Evolutionary conservation across 441 rosid genomes (phyloP), one percentile per base, ranked within the genome.

Genomic region (Erodium trifolium): DNA sequence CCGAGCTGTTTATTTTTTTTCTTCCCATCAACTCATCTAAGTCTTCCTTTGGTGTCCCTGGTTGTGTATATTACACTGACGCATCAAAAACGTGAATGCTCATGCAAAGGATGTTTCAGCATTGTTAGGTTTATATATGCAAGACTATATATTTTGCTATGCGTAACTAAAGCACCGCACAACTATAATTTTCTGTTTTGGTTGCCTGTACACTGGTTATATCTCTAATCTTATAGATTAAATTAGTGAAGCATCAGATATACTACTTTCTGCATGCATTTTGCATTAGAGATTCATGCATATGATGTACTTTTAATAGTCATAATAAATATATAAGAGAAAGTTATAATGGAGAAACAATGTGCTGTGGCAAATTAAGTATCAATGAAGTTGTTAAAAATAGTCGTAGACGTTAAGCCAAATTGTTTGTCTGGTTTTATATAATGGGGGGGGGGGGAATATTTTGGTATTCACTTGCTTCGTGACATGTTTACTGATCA

Each of bases 401-500:
- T 29, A 5, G 13, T 29, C 27, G 37, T n/a, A 35, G 49, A n/a
- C 37, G 16, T 16, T 65, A 4, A 37, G 41, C 41, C 41, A 37
- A 5, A 4, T 37, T 37, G 9, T 37, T 37, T 37, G 9, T 37
- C 9, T 37, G 41, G 41, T 37, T 37, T 37, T 37, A 37, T 37
- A 37, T 37, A 37, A 31, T 31, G 34, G 34, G 41, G 41, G 41
- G 9, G 34, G 34, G 41, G 41, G 41, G 9, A 37, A 37, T 4
- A 4, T 4, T 37, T 37, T 37, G 41, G 41, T 39, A 7, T 65
- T 29, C 29, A 27, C 53, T 12, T 8, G 23, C 29, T 66, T 11
- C 51, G 17, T 66, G 10, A 17, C 29, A 66, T 37, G 51, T 45
- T n/a, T 65, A 35, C 23, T 66, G 68, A 10, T 23, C 53, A 45